Percentiles rank a stretch among this genome's conserved stretches.
Evolutionary conservation across 2,329 filamentous ascomycete genomes (phyloP).

Genomic region (Phoma sp.): DNA sequence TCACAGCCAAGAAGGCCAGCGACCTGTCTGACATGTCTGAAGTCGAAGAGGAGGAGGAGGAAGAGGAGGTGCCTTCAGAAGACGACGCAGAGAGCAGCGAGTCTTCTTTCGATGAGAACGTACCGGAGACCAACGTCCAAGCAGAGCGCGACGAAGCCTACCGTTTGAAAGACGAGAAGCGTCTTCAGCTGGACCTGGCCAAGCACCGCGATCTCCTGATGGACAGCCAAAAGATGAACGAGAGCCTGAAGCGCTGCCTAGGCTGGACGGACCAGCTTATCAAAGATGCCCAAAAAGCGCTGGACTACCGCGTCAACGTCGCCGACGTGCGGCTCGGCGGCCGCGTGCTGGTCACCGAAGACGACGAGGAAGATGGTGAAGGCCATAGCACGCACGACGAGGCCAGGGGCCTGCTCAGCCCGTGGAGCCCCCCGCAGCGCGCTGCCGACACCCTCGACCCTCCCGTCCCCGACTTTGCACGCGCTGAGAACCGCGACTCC

Average conservation of each 20-base stretch:
- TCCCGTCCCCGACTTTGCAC: conserved; percentile 19
- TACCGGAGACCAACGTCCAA: conserved; percentile 50
- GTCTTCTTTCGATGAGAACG: conserved; percentile 60
- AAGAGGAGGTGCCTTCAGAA: conserved; percentile 50
- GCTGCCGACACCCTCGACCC: conserved; percentile 24
- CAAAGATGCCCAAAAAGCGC: conserved; percentile 82
- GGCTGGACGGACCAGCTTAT: conserved; percentile 91
- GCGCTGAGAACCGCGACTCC: conserved; percentile 46
- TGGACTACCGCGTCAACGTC: conserved; percentile 79
- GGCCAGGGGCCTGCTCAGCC: conserved; percentile 42
- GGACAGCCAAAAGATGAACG: conserved; percentile 94
- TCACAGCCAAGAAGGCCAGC: conserved; percentile 35
- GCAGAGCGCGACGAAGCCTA: conserved; percentile 56
- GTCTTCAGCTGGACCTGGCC: conserved; percentile 81
- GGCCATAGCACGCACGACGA: conserved; percentile 18
- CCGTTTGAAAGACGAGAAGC: conserved; percentile 77
- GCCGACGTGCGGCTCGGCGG: conserved; percentile 84
- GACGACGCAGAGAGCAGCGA: conserved; percentile 56
- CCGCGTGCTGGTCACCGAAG: conserved; percentile 74
- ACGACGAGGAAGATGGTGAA: conserved; percentile 50
- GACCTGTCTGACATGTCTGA: conserved; percentile 49
- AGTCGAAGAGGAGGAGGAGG: conserved; percentile 41
- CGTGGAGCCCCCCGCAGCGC: conserved; percentile 43
- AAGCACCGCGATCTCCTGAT: conserved; percentile 88
- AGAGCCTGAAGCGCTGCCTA: conserved; percentile 87